Evolutionary conservation across 208 protist species (phyloP).

Genomic region (Porcisia hertigi): DNA sequence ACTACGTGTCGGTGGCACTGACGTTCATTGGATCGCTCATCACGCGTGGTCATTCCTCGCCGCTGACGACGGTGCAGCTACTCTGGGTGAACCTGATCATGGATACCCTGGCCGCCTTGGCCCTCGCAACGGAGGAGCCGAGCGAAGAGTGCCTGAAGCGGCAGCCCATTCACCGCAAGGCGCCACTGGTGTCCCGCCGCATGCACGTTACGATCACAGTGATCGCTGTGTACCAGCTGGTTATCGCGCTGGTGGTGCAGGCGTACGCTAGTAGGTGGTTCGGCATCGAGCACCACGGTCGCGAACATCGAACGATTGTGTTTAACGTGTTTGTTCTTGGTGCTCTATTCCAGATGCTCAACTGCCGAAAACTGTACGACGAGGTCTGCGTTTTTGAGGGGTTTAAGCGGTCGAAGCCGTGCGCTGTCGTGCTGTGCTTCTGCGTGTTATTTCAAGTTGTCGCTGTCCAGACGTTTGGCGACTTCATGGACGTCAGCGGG

Average conservation of each 20-base stretch:
- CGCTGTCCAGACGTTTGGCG: constrained; percentile 86
- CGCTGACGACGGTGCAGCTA: constrained; percentile 95
- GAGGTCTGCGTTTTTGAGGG: constrained; percentile 94
- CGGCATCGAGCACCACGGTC: constrained; percentile 16
- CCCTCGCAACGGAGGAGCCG: constrained; percentile 97
- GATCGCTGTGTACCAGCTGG: constrained; percentile 70
- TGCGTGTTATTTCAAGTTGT: constrained; percentile 87
- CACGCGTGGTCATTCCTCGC: constrained; percentile 51
- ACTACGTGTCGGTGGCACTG: constrained; percentile 94
- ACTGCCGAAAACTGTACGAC: constrained; percentile 90
- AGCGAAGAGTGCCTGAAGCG: constrained; percentile 72
- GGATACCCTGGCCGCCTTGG: constrained; percentile 97
- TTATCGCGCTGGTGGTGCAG: constrained; percentile 58
- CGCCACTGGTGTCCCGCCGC: constrained; percentile 79
- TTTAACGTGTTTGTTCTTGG: constrained; percentile 96
- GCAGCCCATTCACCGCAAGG: constrained; percentile 69
- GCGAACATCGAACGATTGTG: constrained; percentile 78
- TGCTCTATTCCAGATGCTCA: constrained; percentile 94
- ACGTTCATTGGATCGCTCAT: constrained; percentile 92
- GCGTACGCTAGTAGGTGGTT: constrained; percentile 45
- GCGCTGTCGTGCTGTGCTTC: constrained; percentile 77
- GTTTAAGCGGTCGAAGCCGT: constrained; percentile 87
- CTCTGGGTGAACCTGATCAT: constrained; percentile 99
- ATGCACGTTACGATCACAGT: constrained; percentile 85
- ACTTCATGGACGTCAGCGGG: constrained; percentile 84